Conservation (phyloP, 768 basidiomycete genomes). For the Suillus tomentosus region DNA sequence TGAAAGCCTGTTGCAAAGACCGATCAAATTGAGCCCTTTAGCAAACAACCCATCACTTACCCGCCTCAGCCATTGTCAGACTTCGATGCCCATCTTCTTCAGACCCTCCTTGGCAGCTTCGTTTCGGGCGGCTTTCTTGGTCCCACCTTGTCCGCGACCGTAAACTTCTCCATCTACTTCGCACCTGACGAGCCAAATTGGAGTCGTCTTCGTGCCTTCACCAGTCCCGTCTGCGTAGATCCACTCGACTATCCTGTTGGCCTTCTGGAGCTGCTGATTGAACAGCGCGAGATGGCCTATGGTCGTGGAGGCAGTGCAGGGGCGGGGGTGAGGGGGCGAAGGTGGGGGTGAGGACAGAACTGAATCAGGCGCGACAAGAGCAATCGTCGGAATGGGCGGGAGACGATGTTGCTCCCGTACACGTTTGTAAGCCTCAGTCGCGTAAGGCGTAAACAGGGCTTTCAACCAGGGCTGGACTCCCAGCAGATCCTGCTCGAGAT, state of each 20-base stretch:
- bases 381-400: conserved; percentile 40
- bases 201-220: conserved; percentile 62
- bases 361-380: conserved; percentile 8
- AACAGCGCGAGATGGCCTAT: conserved; percentile 76
- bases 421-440: conserved; percentile 57
- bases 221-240: conserved; percentile 52
- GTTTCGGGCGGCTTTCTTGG: conserved; percentile 79
- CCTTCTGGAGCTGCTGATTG: conserved; percentile 74
- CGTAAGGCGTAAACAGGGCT: conserved; percentile 64
- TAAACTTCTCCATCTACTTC: conserved; percentile 59
- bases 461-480: conserved; percentile 60
- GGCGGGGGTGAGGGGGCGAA: conserved; percentile 17
- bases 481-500: conserved; percentile 65
- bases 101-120: conserved; percentile 81
- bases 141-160: conserved; percentile 67
- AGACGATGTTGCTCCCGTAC: conserved; percentile 72
- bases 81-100: conserved; percentile 54
- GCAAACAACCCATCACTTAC: conserved; percentile 19
- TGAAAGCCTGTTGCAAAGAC: conserved; percentile 30
- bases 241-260: conserved; percentile 66
- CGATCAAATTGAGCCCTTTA: conserved; percentile 18
- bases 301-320: conserved; percentile 27
- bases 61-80: conserved; percentile 28
- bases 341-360: conserved; percentile 10
- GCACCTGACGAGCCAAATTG: conserved; percentile 72